A percentile compares a stretch with the other conserved stretches of the same genome.
Evolutionary conservation across 345 rosid genomes (phyloP).

Genomic region (Geranium rotundifolium): DNA sequence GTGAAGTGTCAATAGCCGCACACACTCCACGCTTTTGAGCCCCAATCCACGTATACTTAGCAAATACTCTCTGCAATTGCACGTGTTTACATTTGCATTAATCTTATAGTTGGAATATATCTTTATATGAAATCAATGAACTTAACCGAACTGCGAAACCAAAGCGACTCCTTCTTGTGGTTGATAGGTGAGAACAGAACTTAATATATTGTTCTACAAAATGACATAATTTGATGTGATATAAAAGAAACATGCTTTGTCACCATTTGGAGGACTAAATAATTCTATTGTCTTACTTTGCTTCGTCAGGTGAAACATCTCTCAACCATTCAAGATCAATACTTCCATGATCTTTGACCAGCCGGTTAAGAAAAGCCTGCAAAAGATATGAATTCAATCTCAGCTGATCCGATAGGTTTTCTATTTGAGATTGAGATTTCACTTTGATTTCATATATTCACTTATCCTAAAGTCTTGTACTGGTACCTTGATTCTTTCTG

Average conservation of each 20-base stretch:
- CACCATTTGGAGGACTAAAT: not conserved
- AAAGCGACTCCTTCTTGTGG: no score
- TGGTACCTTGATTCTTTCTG: slow-evolving; percentile 75
- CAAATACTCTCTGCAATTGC: slow-evolving; percentile 60
- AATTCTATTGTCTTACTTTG: slow-evolving; percentile 46
- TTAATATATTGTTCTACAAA: not conserved
- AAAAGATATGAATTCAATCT: slow-evolving; percentile 13
- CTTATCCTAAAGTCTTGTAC: no score
- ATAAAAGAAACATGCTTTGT: not conserved
- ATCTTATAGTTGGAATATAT: not conserved
- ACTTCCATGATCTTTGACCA: slow-evolving; percentile 63
- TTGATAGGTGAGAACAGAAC: no score
- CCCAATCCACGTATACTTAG: slow-evolving; percentile 81
- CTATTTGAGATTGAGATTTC: no score
- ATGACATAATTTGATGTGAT: not conserved
- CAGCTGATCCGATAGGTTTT: not conserved
- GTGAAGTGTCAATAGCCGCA: slow-evolving; percentile 87
- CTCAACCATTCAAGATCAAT: slow-evolving; percentile 91
- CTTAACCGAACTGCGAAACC: no score
- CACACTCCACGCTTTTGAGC: slow-evolving; percentile 95
- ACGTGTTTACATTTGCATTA: not conserved
- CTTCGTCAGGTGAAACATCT: slow-evolving; percentile 79
- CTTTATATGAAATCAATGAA: not conserved
- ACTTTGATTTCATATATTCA: not conserved
- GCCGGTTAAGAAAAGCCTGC: slow-evolving; percentile 79